Evolutionary conservation across 192 early-diverging fungal species (phyloP).

Genomic region (Chytriomyces sp.): DNA sequence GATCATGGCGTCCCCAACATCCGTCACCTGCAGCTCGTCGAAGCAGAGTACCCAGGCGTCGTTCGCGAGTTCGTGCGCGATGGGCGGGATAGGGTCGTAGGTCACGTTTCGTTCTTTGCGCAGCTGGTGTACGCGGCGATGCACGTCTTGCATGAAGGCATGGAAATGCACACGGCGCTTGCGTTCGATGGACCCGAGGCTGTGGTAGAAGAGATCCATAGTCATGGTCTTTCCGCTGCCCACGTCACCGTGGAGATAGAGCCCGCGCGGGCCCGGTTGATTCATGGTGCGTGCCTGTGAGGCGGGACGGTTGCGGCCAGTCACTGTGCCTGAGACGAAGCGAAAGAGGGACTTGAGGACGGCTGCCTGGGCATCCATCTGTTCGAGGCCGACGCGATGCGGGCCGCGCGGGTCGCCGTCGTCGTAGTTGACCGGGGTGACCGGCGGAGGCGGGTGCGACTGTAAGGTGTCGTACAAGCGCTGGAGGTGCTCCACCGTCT

Average conservation of each 20-base stretch:
- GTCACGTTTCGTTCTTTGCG: conserved; percentile 12
- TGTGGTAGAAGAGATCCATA: conserved; percentile 95
- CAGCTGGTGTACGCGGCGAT: conserved; percentile 61
- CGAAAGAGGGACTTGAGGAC: conserved; percentile 2
- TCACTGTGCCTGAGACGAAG: not conserved
- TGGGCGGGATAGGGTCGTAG: conserved; percentile 68
- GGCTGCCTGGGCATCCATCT: conserved; percentile 22
- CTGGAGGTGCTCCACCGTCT: conserved; percentile 67
- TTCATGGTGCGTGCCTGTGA: not conserved
- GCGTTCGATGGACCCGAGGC: conserved; percentile 61
- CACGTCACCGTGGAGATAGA: conserved; percentile 52
- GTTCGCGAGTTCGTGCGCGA: conserved; percentile 80
- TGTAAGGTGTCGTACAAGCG: conserved; percentile 63
- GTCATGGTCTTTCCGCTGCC: conserved; percentile 91
- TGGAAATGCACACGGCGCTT: conserved; percentile 95
- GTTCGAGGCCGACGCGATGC: conserved; percentile 22
- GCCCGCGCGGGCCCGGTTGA: conserved; percentile 37
- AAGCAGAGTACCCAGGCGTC: conserved; percentile 89
- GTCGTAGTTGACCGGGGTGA: not conserved
- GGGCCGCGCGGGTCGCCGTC: conserved; percentile 4
- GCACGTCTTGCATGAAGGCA: conserved; percentile 95
- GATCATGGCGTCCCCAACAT: conserved; percentile 98
- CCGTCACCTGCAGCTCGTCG: conserved; percentile 97
- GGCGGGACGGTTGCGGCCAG: not conserved
- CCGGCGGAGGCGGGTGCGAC: conserved; percentile 56